Conservation (phyloP, 2,329 filamentous ascomycete genomes). For the Akanthomyces muscarius region DNA sequence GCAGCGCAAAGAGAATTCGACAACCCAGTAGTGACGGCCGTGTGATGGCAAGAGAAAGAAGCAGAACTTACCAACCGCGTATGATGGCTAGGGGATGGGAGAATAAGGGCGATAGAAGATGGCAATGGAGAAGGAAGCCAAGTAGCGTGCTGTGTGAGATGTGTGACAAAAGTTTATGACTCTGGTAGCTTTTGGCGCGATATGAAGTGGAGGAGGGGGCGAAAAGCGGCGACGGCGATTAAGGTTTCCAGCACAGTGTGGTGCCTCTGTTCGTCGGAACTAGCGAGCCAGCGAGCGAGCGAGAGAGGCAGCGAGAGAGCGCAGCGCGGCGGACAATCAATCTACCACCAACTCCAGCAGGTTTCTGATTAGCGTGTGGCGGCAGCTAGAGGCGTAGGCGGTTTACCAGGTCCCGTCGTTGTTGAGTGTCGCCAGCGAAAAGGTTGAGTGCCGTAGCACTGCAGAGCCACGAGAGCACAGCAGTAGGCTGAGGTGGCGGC, state of each 20-base stretch:
- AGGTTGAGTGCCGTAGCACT: conserved; percentile 9
- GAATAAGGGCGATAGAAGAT: neutral
- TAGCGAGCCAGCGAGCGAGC: neutral
- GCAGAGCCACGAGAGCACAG: conserved; percentile 1
- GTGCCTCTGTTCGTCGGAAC: conserved; percentile 8
- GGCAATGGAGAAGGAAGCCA: conserved; percentile 14
- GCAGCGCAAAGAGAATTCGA: neutral
- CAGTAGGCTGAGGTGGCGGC: conserved; percentile 15
- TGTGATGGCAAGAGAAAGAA: neutral
- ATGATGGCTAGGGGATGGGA: neutral
- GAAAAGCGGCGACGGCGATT: conserved; percentile 18
- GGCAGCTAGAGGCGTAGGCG: neutral
- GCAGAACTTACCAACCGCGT: neutral
- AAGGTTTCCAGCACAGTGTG: conserved; percentile 13
- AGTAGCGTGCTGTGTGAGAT: conserved; percentile 14
- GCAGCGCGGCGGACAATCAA: neutral
- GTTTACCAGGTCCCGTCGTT: neutral
- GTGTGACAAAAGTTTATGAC: conserved; percentile 15
- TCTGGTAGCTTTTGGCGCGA: conserved; percentile 15
- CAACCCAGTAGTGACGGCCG: neutral
- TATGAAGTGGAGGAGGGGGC: conserved; percentile 16
- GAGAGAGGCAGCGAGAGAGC: neutral
- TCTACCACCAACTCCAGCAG: neutral
- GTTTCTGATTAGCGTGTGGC: neutral
- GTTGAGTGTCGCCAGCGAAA: conserved; percentile 8